Base-by-base conservation (phyloP, 169 alveolate genomes). In the Babesia divergens region DNA sequence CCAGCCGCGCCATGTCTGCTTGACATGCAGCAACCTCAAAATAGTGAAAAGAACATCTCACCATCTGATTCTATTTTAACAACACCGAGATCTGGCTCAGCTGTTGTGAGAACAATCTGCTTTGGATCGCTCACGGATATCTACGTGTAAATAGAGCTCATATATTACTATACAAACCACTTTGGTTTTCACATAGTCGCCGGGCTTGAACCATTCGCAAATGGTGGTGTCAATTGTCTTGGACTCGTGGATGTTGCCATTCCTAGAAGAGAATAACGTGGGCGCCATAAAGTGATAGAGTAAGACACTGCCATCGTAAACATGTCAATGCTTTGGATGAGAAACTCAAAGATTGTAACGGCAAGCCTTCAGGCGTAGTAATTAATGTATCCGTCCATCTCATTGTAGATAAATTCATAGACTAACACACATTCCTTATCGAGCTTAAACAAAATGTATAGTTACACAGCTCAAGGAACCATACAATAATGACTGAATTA, bases 161-260 rank as follows among this genome's bases (percentile, higher is more conserved):
- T 16, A 11, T 40, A 20, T n/a, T 13, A 49, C 9, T 49, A 20
- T 14, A 14, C 55, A 13, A 29, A 71, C 80, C 62, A 80, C 88
- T 31, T 50, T 26, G 0, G 79, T 62, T 1, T 60, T 53, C 18
- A 80, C 69, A 28, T 69, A 53, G 42, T 80, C 88, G 31, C 88
- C 88, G 0, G 88, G 88, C 0, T 34, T 32, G 71, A 80, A 80
- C 64, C 88, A 80, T 6, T 80, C 84, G 47, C 35, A 69, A 26
- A 70, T 22, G 11, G 49, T 59, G n/a, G 59, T 9, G 34, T 80
- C 88, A 8, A 77, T 59, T 54, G 62, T 56, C 67, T 77, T 77
- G 20, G 86, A 77, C 64, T 66, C 79, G 65, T 64, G 64, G n/a
- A 77, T 72, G 47, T 56, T 56, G 68, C 46, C 35, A 40, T 40